Evolutionary conservation across 2,329 filamentous ascomycete species (phyloP), one percentile per base, ranked within the genome.

Genomic region (Leptographium procerum): DNA sequence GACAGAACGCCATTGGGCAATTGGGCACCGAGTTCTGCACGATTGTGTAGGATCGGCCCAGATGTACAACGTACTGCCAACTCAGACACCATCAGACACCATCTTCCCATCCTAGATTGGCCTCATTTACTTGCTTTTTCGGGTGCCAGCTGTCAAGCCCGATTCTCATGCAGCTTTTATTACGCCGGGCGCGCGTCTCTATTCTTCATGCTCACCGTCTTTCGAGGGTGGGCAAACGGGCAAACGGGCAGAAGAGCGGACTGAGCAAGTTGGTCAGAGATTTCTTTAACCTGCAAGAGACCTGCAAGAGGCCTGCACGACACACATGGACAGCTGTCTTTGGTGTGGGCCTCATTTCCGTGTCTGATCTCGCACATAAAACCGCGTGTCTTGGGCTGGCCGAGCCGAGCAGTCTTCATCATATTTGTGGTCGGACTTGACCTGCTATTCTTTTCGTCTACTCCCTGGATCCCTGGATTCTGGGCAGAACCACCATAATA

Each of bases 41-140:
- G 36, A 52, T 47, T 31, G 43, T 51, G 59, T 59, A 57, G 59
- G 31, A 62, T 62, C 58, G 60, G 11, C 43, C 53, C 53, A 57
- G 56, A 56, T 40, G 33, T 26, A 26, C 24, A 53, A 56, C 26
- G 33, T 26, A 26, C 24, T 53, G 52, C 31, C 52, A 53, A 13
- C 52, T 19, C 52, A 50, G 22, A 52, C 48, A 19, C 13, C 14
- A 14, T 16, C 13, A 16, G 10, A 36, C 6, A 22, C 43, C 26
- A 50, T 14, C 47, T 16, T 13, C 19, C 8, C 26, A 8, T 4
- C 26, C 10, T 2, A 29, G 47, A 50, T 29, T 50, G 47, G 47
- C 33, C 16, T 22, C n/a, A 10, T 34, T 28, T 24, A 33, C 22
- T 14, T 26, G 22, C 43, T 33, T 36, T 6, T 34, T 24, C 31